A percentile compares a stretch with the other conserved stretches of the same genome.
These are phyloP conservation scores for Metarhizium brunneum DNA, from an alignment of 2,329 filamentous ascomycete genomes.

Conservation along the genomic window DNA sequence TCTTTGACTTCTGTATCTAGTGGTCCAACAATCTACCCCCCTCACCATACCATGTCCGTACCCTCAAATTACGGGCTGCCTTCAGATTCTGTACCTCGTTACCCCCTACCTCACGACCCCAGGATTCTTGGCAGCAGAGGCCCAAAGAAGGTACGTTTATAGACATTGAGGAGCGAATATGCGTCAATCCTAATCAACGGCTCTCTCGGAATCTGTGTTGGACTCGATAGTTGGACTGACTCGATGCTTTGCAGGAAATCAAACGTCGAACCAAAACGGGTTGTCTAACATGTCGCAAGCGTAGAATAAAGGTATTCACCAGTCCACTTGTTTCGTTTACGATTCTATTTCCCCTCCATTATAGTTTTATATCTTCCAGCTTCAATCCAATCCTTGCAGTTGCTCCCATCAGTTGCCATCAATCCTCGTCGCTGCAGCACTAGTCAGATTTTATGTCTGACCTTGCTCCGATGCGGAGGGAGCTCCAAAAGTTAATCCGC, in stretches of 20 bases:
- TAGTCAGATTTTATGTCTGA: not conserved
- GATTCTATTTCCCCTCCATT: not conserved
- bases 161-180: not conserved
- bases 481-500: slow-evolving; percentile 4
- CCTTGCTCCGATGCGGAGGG: not conserved
- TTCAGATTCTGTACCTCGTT: slow-evolving; percentile 33
- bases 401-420: not conserved
- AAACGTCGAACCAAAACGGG: slow-evolving; percentile 55
- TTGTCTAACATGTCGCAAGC: slow-evolving; percentile 53
- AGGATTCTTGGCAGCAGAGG: slow-evolving; percentile 38
- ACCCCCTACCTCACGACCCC: slow-evolving; percentile 39
- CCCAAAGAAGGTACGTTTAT: slow-evolving; percentile 46
- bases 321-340: not conserved
- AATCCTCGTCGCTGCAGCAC: not conserved
- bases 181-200: not conserved
- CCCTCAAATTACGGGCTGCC: slow-evolving; percentile 31
- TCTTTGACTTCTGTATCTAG: slow-evolving; percentile 18
- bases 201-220: not conserved
- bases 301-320: slow-evolving; percentile 49
- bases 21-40: slow-evolving; percentile 33
- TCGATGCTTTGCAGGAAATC: slow-evolving; percentile 39
- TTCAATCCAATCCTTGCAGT: not conserved
- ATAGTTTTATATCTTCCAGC: not conserved
- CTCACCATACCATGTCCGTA: slow-evolving; percentile 26
- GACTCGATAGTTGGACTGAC: slow-evolving; percentile 3